A percentile compares a stretch with the other conserved stretches of the same genome.
These are phyloP conservation scores for Rhododendron simsii DNA, from an alignment of 148 eudicot species.

Conservation along the genomic window DNA sequence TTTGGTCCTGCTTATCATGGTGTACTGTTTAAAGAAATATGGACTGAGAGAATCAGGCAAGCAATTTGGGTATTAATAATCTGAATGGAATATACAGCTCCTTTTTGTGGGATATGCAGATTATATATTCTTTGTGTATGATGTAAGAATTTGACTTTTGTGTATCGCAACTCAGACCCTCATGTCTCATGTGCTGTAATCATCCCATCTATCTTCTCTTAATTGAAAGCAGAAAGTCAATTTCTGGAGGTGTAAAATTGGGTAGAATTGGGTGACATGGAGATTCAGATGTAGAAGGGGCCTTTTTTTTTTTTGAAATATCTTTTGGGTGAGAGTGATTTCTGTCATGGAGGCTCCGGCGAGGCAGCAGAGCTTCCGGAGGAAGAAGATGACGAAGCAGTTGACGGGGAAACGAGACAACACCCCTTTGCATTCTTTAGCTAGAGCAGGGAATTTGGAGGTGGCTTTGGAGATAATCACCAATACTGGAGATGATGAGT, in stretches of 20 bases:
- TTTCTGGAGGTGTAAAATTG: background rate
- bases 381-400: slow-evolving; percentile 42
- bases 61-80: slow-evolving; percentile 3
- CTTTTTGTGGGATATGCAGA: background rate
- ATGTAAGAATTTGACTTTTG: slow-evolving; percentile 1
- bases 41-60: background rate
- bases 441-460: slow-evolving; percentile 39
- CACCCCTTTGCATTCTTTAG: slow-evolving; percentile 39
- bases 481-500: slow-evolving; percentile 25
- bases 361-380: slow-evolving; percentile 31
- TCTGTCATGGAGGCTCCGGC: slow-evolving; percentile 26
- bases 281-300: background rate
- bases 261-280: background rate
- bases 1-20: background rate
- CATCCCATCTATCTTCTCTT: background rate
- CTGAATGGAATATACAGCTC: background rate
- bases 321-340: background rate
- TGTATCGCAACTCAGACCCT: background rate
- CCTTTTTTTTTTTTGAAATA: background rate
- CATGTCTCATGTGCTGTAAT: background rate
- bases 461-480: slow-evolving; percentile 27
- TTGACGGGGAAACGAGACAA: slow-evolving; percentile 43
- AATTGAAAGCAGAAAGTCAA: background rate
- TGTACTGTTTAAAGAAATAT: background rate
- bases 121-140: background rate